Evolutionary conservation across 2,329 filamentous ascomycete species (phyloP), one percentile per base, ranked within the genome.

Genomic region (Colletotrichum eremochloae): DNA sequence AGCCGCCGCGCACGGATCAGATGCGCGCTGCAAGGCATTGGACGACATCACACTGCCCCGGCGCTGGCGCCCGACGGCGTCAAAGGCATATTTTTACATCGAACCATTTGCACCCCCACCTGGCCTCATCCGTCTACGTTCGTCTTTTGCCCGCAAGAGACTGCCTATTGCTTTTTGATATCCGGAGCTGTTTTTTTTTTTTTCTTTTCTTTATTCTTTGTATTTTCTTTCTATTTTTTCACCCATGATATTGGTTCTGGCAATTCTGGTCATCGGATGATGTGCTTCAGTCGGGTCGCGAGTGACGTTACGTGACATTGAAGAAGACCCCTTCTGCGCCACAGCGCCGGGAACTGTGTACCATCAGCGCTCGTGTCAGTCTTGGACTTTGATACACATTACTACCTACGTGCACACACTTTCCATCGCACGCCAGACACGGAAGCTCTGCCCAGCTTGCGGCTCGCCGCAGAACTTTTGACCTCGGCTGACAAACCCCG

Each of bases 261-360:
- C 24, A 24, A 24, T 24, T 24, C 24, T 24, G 24, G 24, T 24
- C 24, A 24, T 24, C 24, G 24, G 24, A 24, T 24, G 18, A 61
- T n/a, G 58, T 7, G 4, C 29, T 52, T 52, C 33, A 52, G 60
- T 12, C 33, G 60, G 60, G 24, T 58, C 48, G n/a, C 18, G n/a
- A 38, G 53, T 61, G 46, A 31, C 67, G 42, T 29, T 20, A 40
- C 55, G 46, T 61, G 68, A 62, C 68, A 61, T 62, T n/a, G 48
- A 56, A 8, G 63, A 11, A 8, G 63, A 11, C 58, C 29, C 63
- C 38, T 46, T 48, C 48, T 46, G 6, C 24, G 67, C 60, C 63
- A 67, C 18, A 38, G 62, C 67, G 48, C 38, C 6, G 29, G 29
- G 38, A 50, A 24, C 20, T 56, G 42, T 56, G 42, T 46, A 12